A percentile compares a stretch with the other conserved stretches of the same genome.
These are phyloP conservation scores for Fusarium algeriense DNA, from an alignment of 2,329 filamentous ascomycete genomes.

Conservation along the genomic window DNA sequence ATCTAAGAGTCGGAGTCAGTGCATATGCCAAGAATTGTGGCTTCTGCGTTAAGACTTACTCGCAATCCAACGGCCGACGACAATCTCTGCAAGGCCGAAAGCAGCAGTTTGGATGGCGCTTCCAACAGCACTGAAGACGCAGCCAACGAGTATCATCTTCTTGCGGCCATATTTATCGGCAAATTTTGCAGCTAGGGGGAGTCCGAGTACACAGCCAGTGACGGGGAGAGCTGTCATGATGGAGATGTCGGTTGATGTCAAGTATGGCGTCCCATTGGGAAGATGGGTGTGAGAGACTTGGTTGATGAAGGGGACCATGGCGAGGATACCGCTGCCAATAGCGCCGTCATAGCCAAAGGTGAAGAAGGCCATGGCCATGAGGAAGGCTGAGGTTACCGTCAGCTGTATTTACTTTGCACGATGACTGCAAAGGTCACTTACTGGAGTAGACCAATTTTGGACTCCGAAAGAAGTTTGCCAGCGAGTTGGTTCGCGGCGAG, in stretches of 20 bases:
- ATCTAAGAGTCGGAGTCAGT: not conserved
- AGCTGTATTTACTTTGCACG: rapidly evolving
- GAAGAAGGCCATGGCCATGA: slow-evolving; percentile 2
- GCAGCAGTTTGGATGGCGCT: not conserved
- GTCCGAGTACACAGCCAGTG: not conserved
- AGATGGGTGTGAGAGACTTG: not conserved
- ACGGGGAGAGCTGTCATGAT: not conserved
- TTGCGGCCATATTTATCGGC: not conserved
- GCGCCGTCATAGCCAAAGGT: not conserved
- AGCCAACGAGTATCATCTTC: not conserved
- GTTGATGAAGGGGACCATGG: not conserved
- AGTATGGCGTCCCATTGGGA: not conserved
- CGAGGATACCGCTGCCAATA: not conserved
- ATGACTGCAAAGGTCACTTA: rapidly evolving
- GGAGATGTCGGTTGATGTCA: not conserved
- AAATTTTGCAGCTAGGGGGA: not conserved
- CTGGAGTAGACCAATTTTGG: not conserved
- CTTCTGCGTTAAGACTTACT: not conserved
- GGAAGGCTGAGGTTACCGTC: not conserved
- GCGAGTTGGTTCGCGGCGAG: not conserved
- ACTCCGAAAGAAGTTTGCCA: not conserved
- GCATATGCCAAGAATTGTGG: not conserved
- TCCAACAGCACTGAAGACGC: slow-evolving; percentile 1
- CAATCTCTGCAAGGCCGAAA: not conserved
- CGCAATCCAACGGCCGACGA: not conserved